phyloP scores from a whole-genome alignment of 108 stramenopile species.

The Aureococcus anophagefferens region DNA sequence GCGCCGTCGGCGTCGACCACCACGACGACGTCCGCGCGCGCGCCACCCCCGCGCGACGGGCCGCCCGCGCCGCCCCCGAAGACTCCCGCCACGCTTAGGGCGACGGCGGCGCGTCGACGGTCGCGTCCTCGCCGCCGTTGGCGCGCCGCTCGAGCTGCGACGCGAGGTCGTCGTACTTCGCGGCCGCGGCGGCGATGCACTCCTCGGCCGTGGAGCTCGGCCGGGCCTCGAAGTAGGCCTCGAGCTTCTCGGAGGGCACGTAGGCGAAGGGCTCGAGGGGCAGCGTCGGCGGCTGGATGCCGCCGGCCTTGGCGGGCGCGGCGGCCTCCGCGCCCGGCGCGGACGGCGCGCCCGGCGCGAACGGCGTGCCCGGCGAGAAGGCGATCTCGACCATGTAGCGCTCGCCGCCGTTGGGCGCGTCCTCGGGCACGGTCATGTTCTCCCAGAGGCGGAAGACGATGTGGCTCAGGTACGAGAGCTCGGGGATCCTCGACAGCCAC shows the following conservation, averaged over 20 bases:
- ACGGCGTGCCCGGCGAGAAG: conserved; percentile 70
- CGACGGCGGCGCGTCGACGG: too few relatives aligned
- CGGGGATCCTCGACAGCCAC: conserved; percentile 58
- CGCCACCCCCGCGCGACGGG: too few relatives aligned
- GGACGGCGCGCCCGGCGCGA: neutral
- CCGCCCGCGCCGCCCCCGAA: too few relatives aligned
- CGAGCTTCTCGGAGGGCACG: neutral
- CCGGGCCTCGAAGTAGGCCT: neutral
- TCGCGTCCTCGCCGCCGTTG: neutral
- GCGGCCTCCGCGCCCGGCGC: too few relatives aligned
- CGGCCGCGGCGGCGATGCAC: neutral
- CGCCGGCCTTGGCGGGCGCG: neutral
- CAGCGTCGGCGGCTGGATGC: neutral
- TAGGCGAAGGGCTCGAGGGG: neutral
- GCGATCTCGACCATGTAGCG: conserved; percentile 74
- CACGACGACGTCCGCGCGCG: too few relatives aligned
- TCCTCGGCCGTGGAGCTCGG: neutral
- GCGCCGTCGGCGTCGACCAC: too few relatives aligned
- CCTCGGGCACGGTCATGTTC: conserved; percentile 48
- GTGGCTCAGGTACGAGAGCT: conserved; percentile 91
- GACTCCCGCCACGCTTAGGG: too few relatives aligned
- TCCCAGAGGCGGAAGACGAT: conserved; percentile 93
- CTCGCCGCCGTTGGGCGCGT: conserved; percentile 41
- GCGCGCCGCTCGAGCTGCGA: neutral
- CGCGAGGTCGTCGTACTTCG: neutral